phyloP scores from a whole-genome alignment of 2,329 filamentous ascomycete genomes.

The Epichloe amarillans region DNA sequence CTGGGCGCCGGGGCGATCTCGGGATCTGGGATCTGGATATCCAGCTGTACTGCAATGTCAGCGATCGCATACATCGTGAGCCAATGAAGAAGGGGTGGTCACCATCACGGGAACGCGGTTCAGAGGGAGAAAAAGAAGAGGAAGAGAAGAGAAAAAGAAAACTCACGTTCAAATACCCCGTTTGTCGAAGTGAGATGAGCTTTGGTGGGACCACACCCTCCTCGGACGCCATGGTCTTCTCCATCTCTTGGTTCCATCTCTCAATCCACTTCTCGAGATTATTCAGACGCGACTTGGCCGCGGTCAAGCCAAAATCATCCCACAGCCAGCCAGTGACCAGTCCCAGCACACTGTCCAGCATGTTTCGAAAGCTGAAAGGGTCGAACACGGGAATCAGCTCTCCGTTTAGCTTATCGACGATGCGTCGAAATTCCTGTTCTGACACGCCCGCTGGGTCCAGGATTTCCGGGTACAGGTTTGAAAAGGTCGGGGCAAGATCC shows the following conservation, averaged over 20 bases:
- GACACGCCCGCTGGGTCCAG: conserved; percentile 69
- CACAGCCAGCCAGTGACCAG: conserved; percentile 84
- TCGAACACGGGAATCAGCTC: conserved; percentile 67
- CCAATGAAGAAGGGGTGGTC: neutral
- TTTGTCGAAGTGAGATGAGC: conserved; percentile 66
- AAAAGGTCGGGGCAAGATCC: conserved; percentile 84
- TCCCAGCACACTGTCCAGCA: conserved; percentile 67
- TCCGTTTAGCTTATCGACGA: conserved; percentile 72
- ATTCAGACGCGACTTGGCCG: conserved; percentile 57
- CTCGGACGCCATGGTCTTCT: conserved; percentile 37
- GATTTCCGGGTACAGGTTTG: conserved; percentile 92
- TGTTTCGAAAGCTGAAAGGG: conserved; percentile 63
- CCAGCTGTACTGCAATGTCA: conserved; percentile 38
- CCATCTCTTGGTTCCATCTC: conserved; percentile 68
- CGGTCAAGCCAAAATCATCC: conserved; percentile 76
- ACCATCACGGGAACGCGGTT: neutral
- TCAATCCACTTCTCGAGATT: conserved; percentile 71
- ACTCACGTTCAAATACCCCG: conserved; percentile 73
- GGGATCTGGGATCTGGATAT: conserved; percentile 71
- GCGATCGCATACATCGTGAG: neutral
- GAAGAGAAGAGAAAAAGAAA: too few species aligned
- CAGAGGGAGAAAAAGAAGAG: too few species aligned
- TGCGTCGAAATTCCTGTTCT: conserved; percentile 72
- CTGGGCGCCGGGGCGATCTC: conserved; percentile 46
- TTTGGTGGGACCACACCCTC: conserved; percentile 45